Evolutionary conservation across 2,329 filamentous ascomycete species (phyloP), one percentile per base, ranked within the genome.

Genomic region (Chaetomiaceae sp.): DNA sequence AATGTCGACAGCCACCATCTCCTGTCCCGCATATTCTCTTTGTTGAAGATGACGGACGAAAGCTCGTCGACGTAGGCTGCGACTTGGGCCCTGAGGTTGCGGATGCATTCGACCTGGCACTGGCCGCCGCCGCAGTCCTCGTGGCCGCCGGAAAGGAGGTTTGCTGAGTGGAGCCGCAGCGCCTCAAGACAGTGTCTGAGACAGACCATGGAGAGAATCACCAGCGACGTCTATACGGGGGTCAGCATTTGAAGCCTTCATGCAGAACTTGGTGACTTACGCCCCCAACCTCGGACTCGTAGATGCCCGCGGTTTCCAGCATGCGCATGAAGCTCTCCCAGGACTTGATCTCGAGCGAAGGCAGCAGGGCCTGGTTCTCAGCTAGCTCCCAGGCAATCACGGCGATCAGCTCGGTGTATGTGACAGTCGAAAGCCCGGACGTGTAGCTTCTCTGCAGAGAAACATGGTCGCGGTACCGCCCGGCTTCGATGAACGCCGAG

Each of bases 1-100:
- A 66, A 67, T 0, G 65, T 66, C 34, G 65, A 66, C 8, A 67
- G 48, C 65, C 65, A 67, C 65, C 65, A 67, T 14, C 63, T 61
- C 19, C 65, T 55, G 40, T 67, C 65, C 14, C 65, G 60, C 57
- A 67, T 61, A 25, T 66, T 67, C 47, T 66, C 65, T 52, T 66
- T 67, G 58, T 66, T 65, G 51, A 67, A 67, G 50, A 67, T 62
- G 22, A 67, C 60, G 1, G 61, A 51, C 3, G 65, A 66, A 4
- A 67, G 59, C 55, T 67, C 65, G n/a, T 66, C 64, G 39, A 66
- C 59, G 44, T 66, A 67, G 0, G 58, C 47, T n/a, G 62, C 57
- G 6, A 66, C 56, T 31, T 59, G 62, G 7, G 40, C 47, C 11
- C 50, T 52, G n/a, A 67, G 56, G 37, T 63, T 63, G 6, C 59